Base-by-base conservation (phyloP, 1,284 basidiomycete species). In the Rhodofomes roseus region DNA sequence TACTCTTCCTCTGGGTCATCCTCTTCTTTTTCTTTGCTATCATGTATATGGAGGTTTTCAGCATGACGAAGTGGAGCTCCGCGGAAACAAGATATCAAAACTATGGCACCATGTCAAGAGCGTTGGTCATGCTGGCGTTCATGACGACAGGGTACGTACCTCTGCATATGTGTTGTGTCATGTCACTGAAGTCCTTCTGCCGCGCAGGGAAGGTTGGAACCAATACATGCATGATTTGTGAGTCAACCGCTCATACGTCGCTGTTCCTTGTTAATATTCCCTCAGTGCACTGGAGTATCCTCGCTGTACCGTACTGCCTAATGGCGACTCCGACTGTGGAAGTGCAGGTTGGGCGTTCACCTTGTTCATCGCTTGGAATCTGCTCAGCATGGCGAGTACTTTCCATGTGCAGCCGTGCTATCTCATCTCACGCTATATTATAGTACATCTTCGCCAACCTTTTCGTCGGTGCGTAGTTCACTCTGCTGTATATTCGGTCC, bases 361-460 rank as follows among this genome's bases (percentile, higher is more conserved):
- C 0, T 77, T 99, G 29, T 98, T 98, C 77, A 97, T 98, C 67
- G 85, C 90, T 0, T 99, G 96, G 96, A 98, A 98, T 72, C 78
- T 99, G 41, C 79, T 98, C 54, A 96, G 93, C 81, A 98, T 98
- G 93, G 93, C 94, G 65, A 69, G 86, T 70, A 20, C 4, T 22
- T n/a, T 37, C 22, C 6, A 39, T 5, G 22, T 25, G 23, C 40
- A n/a, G 31, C 7, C 41, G 48, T 20, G n/a, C 29, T 22, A 58
- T 29, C 53, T 57, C n/a, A 43, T 36, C 31, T 40, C 43, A 63
- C 18, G 60, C 58, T 43, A 39, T 63, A 36, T 54, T 58, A 46
- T 70, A 95, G 93, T 95, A 95, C 71, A 94, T 96, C 68, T 96
- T 98, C 76, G 84, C 94, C 66, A 97, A 97, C 78, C 89, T 96